These are phyloP conservation scores for Aspergillus piperis DNA, from an alignment of 2,329 filamentous ascomycete genomes.

Conservation along the genomic window DNA sequence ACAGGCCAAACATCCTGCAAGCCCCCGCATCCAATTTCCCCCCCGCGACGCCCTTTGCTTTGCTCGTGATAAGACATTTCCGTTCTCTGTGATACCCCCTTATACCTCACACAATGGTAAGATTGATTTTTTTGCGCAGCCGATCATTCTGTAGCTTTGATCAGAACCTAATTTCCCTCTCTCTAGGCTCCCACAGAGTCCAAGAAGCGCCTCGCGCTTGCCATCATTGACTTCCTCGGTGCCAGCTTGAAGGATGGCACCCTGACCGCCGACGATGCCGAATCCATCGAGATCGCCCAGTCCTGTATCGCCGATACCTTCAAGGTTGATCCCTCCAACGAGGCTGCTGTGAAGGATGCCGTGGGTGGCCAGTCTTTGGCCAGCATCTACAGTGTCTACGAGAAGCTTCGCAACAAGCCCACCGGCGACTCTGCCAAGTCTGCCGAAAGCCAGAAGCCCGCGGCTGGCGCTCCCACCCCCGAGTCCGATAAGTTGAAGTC, in stretches of 20 bases:
- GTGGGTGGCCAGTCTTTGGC: conserved; percentile 84
- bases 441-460: conserved; percentile 41
- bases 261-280: conserved; percentile 80
- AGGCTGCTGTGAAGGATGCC: conserved; percentile 70
- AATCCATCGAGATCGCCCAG: conserved; percentile 89
- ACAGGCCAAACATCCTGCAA: conserved; percentile 20
- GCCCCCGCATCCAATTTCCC: conserved; percentile 24
- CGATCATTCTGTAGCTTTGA: too few species aligned
- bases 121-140: neutral
- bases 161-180: neutral
- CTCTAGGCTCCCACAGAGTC: conserved; percentile 51
- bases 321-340: conserved; percentile 84
- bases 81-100: neutral
- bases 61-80: conserved; percentile 12
- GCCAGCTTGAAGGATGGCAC: conserved; percentile 85
- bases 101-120: conserved; percentile 23
- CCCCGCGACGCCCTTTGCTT: conserved; percentile 15
- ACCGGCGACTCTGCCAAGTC: conserved; percentile 46
- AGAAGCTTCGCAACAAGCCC: conserved; percentile 78
- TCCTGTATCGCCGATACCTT: conserved; percentile 95
- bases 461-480: conserved; percentile 49
- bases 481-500: conserved; percentile 87
- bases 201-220: conserved; percentile 89
- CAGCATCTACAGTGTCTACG: conserved; percentile 92
- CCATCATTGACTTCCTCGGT: conserved; percentile 92